phyloP scores from a whole-genome alignment of 2,329 filamentous ascomycete genomes.

The Fonsecaea erecta region DNA sequence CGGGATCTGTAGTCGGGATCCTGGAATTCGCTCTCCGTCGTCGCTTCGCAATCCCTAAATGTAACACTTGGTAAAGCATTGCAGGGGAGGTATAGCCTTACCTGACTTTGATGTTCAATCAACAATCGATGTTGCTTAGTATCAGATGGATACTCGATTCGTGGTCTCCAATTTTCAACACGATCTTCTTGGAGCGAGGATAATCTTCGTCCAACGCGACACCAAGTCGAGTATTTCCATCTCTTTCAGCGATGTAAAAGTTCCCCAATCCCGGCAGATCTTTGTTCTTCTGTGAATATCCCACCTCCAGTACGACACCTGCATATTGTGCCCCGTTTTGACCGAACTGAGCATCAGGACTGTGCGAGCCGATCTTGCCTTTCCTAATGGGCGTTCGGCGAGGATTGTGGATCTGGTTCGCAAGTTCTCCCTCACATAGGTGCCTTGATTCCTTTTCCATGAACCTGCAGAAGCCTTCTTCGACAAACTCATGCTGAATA shows the following conservation, averaged over 20 bases:
- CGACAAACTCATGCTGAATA: background rate
- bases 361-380: conserved; percentile 6
- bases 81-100: background rate
- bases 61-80: background rate
- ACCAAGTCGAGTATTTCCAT: background rate
- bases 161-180: conserved; percentile 6
- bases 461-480: conserved; percentile 3
- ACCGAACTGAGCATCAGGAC: conserved; percentile 5
- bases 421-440: conserved; percentile 1
- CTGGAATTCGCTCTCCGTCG: conserved; percentile 5
- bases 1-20: conserved; percentile 2
- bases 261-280: background rate
- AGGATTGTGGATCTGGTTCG: background rate
- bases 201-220: conserved; percentile 7
- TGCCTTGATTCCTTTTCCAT: background rate
- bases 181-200: conserved; percentile 5
- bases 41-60: background rate
- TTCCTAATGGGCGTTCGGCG: background rate
- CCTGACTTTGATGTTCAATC: conserved; percentile 8
- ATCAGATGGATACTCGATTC: background rate
- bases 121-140: conserved; percentile 3
- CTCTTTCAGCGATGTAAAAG: conserved; percentile 4
- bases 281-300: conserved; percentile 13
- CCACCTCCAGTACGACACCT: conserved; percentile 9
- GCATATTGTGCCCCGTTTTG: background rate